Percentiles rank a stretch among this genome's conserved stretches.
phyloP scores from a whole-genome alignment of 805 yeast species.

The Hanseniaspora hatyaiensis region DNA sequence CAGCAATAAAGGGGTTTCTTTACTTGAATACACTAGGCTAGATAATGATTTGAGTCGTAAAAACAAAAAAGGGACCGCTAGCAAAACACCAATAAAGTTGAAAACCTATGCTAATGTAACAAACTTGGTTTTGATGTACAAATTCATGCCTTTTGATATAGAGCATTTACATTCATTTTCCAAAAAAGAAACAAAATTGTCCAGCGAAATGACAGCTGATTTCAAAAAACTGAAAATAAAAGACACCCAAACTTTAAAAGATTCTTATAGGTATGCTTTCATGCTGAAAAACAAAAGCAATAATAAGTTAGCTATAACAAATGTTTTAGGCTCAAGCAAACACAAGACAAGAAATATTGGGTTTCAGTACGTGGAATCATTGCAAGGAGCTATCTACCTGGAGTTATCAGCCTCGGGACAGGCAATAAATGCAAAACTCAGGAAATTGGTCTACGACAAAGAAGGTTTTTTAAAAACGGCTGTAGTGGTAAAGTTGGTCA shows the following conservation, averaged over 20 bases:
- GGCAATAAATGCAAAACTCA: background rate
- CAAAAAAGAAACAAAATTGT: too few relatives aligned
- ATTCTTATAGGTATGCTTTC: background rate
- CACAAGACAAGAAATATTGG: background rate
- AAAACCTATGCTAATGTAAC: background rate
- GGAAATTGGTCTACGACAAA: background rate
- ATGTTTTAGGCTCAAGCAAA: background rate
- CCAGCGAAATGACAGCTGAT: background rate
- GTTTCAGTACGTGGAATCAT: background rate
- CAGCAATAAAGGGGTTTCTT: background rate
- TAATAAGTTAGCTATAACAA: background rate
- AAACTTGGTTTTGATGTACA: background rate
- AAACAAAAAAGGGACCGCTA: background rate
- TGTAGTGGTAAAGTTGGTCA: background rate
- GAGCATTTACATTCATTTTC: too few relatives aligned
- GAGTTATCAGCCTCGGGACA: background rate
- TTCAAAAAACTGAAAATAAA: background rate
- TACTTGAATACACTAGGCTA: background rate
- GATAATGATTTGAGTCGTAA: too few relatives aligned
- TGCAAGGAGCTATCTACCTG: background rate
- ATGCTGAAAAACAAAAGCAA: background rate
- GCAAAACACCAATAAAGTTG: too few relatives aligned
- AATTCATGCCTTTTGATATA: slow-evolving; percentile 1
- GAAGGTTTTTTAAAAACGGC: background rate
- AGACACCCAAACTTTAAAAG: background rate